Base-by-base conservation (phyloP, 352 stramenopile species). In the Globisporangium camurandrum region DNA sequence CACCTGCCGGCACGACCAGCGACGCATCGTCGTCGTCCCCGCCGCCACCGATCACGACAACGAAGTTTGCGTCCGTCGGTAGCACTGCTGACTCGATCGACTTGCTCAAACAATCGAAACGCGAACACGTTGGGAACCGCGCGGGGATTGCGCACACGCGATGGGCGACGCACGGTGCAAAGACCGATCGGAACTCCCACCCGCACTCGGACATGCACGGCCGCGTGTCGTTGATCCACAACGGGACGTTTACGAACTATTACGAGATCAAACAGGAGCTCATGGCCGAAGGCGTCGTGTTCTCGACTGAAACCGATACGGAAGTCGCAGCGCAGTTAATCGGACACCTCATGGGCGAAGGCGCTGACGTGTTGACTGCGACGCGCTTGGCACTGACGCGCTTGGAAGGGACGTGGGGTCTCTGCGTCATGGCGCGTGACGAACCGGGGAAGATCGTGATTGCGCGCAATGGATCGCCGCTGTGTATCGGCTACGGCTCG, bases 241-340 rank as follows among this genome's bases (percentile, higher is more conserved):
- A 99, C 67, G 97, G 97, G 40, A 99, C 96, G 28, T 95, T 99
- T 59, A 98, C 97, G 53, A 99, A 99, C 69, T 95, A 96, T 64
- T 77, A 88, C 61, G 78, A 91, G 56, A 77, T 96, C 54, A 95
- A 95, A 63, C 84, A 93, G 61, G 79, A 91, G 69, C 64, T 92
- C 8, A 59, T 89, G 50, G 69, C 61, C 46, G 77, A 84, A 49
- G 95, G 96, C 37, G 87, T 98, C 16, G 64, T 75, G 14, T 99
- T 99, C 62, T 82, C 70, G 26, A 95, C 77, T 30, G 86, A 99
- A 62, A 99, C 97, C 2, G 97, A 99, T 71, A 98, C 96, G 2
- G 97, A 99, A 69, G 96, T 99, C 43, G 97, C 98, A 45, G 95
- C 88, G 16, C 97, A 99, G 58, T 72, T 99, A 16, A 98, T 99